A percentile compares a stretch with the other conserved stretches of the same genome.
phyloP scores from a whole-genome alignment of 345 rosid species.

The Chamaenerion angustifolium region DNA sequence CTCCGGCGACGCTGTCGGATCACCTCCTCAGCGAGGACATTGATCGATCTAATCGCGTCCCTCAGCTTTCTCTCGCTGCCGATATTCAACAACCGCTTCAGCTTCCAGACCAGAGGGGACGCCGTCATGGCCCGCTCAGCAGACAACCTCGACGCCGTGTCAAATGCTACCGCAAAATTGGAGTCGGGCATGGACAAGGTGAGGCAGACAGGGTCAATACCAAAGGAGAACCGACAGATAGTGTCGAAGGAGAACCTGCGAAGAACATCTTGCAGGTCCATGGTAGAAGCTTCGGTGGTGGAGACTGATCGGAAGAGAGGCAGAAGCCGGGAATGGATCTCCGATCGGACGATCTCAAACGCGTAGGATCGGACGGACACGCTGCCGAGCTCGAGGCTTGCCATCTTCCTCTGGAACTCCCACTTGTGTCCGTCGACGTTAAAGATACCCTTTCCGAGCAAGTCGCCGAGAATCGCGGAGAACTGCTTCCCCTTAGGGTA shows the following conservation, averaged over 20 bases:
- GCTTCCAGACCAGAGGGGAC: constrained; percentile 39
- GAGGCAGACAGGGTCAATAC: constrained; percentile 50
- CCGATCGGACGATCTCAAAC: constrained; percentile 25
- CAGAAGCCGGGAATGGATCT: constrained; percentile 27
- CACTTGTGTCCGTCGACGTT: constrained; percentile 53
- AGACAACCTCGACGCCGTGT: constrained; percentile 33
- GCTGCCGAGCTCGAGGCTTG: constrained; percentile 51
- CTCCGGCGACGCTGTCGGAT: constrained; percentile 27
- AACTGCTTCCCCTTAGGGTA: constrained; percentile 63
- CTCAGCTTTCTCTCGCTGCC: constrained; percentile 48
- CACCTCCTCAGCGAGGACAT: constrained; percentile 31
- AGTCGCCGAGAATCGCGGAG: constrained; percentile 43
- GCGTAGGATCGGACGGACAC: constrained; percentile 28
- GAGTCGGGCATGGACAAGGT: constrained; percentile 30
- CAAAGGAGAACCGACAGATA: constrained; percentile 51
- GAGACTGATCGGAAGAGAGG: constrained; percentile 22
- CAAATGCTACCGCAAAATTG: constrained; percentile 44
- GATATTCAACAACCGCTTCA: constrained; percentile 30
- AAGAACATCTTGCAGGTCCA: constrained; percentile 54
- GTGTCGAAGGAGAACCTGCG: constrained; percentile 56
- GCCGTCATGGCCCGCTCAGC: constrained; percentile 37
- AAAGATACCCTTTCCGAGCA: constrained; percentile 66
- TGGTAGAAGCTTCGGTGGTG: neutral
- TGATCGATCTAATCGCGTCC: constrained; percentile 32
- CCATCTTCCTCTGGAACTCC: constrained; percentile 54